Percentiles rank a stretch among this genome's conserved stretches.
Evolutionary conservation across 768 basidiomycete genomes (phyloP).

Genomic region (Daedalea quercina): DNA sequence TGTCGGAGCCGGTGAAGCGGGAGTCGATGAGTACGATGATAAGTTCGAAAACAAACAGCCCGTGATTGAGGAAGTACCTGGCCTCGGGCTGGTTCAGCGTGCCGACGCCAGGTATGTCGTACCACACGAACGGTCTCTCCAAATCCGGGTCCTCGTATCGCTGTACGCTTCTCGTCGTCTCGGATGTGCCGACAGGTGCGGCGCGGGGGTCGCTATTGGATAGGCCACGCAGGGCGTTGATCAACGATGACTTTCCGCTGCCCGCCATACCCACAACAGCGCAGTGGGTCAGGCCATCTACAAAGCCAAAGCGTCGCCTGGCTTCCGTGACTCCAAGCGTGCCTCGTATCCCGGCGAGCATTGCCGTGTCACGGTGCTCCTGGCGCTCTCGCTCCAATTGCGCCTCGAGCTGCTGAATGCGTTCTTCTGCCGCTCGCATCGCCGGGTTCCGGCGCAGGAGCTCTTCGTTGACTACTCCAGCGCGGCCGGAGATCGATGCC

Average conservation of each 20-base stretch:
- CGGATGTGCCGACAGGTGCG: not conserved
- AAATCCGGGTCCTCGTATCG: not conserved
- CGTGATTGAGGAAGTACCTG: too few relatives aligned
- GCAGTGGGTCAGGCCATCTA: not conserved
- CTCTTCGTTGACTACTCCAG: too few relatives aligned
- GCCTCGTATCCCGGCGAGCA: too few relatives aligned
- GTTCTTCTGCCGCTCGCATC: too few relatives aligned
- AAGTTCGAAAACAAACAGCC: too few relatives aligned
- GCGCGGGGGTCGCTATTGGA: not conserved
- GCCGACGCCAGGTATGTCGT: not conserved
- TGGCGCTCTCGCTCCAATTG: too few relatives aligned
- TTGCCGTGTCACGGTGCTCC: too few relatives aligned
- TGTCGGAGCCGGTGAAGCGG: not conserved
- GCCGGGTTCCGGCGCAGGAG: too few relatives aligned
- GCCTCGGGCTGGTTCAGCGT: not conserved
- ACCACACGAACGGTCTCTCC: not conserved
- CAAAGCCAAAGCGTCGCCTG: not conserved
- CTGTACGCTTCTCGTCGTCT: not conserved
- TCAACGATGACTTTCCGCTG: constrained; percentile 1
- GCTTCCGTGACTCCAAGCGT: not conserved
- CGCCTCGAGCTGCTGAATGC: too few relatives aligned
- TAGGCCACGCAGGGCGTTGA: not conserved
- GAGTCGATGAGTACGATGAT: not conserved
- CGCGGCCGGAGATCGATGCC: too few relatives aligned
- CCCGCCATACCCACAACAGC: not conserved